A percentile compares a stretch with the other conserved stretches of the same genome.
These are phyloP conservation scores for Malassezia equina DNA, from an alignment of 1,284 basidiomycete genomes.

Conservation along the genomic window DNA sequence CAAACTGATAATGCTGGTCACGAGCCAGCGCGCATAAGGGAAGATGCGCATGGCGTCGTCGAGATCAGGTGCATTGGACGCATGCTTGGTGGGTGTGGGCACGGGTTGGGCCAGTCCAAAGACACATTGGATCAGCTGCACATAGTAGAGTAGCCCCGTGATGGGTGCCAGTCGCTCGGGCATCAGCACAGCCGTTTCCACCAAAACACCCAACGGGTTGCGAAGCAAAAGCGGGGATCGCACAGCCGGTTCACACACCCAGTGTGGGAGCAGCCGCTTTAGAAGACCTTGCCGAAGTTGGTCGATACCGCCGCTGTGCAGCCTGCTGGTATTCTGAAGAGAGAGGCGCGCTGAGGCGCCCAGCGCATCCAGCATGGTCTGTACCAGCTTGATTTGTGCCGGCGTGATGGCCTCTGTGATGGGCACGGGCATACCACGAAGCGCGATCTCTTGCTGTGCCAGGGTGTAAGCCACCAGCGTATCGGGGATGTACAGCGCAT, in stretches of 20 bases:
- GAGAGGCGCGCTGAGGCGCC: constrained; percentile 24
- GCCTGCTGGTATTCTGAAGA: neutral
- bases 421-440: constrained; percentile 27
- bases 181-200: constrained; percentile 39
- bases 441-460: constrained; percentile 37
- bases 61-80: constrained; percentile 2
- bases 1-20: constrained; percentile 41
- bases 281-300: constrained; percentile 40
- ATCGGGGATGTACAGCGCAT: constrained; percentile 35
- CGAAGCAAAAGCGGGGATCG: constrained; percentile 41
- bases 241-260: constrained; percentile 41
- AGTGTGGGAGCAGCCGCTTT: constrained; percentile 44
- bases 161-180: constrained; percentile 37
- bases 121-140: constrained; percentile 38
- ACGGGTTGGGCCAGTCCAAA: constrained; percentile 46
- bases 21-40: constrained; percentile 43
- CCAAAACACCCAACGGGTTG: constrained; percentile 39
- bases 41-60: constrained; percentile 21
- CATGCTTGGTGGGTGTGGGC: constrained; percentile 25
- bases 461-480: constrained; percentile 45
- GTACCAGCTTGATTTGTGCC: constrained; percentile 27
- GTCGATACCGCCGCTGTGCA: constrained; percentile 16
- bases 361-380: constrained; percentile 32
- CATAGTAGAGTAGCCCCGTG: constrained; percentile 46
- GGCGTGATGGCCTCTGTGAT: constrained; percentile 32